phyloP scores from a whole-genome alignment of 495 filamentous ascomycete genomes.

The Lophium mytilinum region DNA sequence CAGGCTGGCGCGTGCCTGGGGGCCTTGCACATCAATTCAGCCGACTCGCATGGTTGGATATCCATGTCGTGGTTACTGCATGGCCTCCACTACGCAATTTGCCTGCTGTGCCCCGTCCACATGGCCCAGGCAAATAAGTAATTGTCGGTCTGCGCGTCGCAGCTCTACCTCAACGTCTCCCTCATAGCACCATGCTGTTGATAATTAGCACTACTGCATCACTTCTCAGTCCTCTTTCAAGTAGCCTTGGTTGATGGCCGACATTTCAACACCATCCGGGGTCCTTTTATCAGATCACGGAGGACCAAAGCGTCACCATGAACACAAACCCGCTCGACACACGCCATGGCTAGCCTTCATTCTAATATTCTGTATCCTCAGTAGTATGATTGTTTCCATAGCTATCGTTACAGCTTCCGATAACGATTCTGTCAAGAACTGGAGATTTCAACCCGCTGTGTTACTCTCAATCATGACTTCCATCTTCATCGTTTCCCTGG shows the following conservation, averaged over 20 bases:
- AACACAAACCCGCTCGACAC: background rate
- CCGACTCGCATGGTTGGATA: background rate
- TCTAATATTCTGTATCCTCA: background rate
- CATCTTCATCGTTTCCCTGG: constrained; percentile 2
- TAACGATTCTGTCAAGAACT: background rate
- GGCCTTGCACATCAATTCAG: background rate
- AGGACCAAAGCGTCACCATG: background rate
- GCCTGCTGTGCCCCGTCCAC: background rate
- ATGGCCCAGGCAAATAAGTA: background rate
- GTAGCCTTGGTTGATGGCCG: background rate
- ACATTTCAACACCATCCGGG: background rate
- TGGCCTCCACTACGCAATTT: background rate
- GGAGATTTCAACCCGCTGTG: background rate
- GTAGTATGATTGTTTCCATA: background rate
- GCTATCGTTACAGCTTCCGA: background rate
- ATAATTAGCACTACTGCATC: background rate
- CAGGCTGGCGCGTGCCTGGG: background rate
- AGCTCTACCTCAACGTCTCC: background rate
- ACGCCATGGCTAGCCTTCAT: background rate
- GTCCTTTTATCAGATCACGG: background rate
- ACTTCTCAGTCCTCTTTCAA: background rate
- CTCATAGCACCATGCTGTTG: background rate
- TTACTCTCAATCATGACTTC: background rate
- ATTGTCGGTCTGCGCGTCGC: background rate
- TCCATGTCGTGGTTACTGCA: background rate